Evolutionary conservation across 345 rosid species (phyloP).

Genomic region (Excoecaria agallocha): DNA sequence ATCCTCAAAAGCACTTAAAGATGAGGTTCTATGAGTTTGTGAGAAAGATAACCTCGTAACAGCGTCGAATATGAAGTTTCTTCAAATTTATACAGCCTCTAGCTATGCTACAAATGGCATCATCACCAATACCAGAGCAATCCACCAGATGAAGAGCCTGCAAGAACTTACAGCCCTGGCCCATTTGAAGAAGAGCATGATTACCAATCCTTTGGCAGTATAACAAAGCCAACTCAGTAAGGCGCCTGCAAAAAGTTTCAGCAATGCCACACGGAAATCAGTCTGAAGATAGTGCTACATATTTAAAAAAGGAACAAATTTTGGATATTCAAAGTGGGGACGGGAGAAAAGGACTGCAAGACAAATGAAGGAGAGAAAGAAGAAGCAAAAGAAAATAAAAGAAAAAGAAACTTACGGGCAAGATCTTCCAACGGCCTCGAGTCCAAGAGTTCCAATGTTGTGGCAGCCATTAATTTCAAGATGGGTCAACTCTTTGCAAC

Average conservation of each 20-base stretch:
- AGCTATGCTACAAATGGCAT: constrained; percentile 72
- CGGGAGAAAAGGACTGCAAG: too few species aligned
- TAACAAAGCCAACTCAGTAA: constrained; percentile 74
- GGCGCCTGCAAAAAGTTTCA: constrained; percentile 50
- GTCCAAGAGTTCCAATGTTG: constrained; percentile 73
- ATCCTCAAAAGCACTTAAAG: background rate
- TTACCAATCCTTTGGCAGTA: constrained; percentile 82
- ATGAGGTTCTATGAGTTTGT: background rate
- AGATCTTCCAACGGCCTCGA: constrained; percentile 74
- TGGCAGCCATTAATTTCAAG: constrained; percentile 94
- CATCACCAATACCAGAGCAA: constrained; percentile 80
- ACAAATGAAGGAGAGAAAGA: background rate
- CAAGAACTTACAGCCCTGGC: constrained; percentile 71
- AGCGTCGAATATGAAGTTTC: constrained; percentile 87
- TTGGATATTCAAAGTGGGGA: background rate
- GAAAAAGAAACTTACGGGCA: constrained; percentile 55
- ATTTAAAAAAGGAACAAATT: background rate
- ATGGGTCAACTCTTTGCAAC: constrained; percentile 74
- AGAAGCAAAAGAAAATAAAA: background rate
- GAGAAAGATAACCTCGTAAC: constrained; percentile 64
- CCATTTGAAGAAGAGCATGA: constrained; percentile 68
- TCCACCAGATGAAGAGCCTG: constrained; percentile 84
- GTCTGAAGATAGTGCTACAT: background rate
- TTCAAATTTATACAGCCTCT: constrained; percentile 75
- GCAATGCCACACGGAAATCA: constrained; percentile 1